These are phyloP conservation scores for Sophora flavescens DNA, from an alignment of 306 rosid genomes.

Conservation along the genomic window DNA sequence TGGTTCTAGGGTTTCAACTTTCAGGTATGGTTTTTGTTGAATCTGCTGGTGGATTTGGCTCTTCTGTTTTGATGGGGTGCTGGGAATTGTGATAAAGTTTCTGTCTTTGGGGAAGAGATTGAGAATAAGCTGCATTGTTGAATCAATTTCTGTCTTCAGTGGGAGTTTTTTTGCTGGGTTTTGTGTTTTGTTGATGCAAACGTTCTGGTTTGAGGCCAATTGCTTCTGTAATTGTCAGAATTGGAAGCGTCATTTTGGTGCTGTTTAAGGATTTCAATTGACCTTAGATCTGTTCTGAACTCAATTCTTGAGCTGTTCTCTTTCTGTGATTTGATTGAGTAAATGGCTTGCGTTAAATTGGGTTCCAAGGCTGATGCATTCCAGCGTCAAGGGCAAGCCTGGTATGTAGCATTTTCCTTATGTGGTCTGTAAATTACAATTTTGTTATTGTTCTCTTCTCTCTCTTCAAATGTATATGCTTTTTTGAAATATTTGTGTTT, in stretches of 20 bases:
- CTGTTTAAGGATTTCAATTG: constrained; percentile 25
- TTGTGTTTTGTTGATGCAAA: constrained; percentile 16
- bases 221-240: constrained; percentile 19
- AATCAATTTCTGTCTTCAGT: constrained; percentile 32
- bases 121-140: constrained; percentile 65
- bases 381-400: constrained; percentile 98
- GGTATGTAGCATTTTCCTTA: constrained; percentile 58
- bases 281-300: constrained; percentile 28
- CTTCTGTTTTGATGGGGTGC: constrained; percentile 35
- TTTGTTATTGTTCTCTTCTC: constrained; percentile 37
- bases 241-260: constrained; percentile 30
- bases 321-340: constrained; percentile 39
- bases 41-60: constrained; percentile 49
- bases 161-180: background rate
- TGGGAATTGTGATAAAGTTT: constrained; percentile 40
- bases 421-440: constrained; percentile 12
- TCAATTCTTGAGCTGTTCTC: constrained; percentile 5
- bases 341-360: constrained; percentile 93
- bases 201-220: constrained; percentile 45
- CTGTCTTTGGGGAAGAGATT: constrained; percentile 43
- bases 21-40: constrained; percentile 35
- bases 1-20: constrained; percentile 57
- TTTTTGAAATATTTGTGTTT: constrained; percentile 20
- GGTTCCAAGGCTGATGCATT: constrained; percentile 97
- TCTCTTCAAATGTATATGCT: constrained; percentile 19